Evolutionary conservation across 169 alveolate species (phyloP).

Genomic region (Cryptosporidium canis): DNA sequence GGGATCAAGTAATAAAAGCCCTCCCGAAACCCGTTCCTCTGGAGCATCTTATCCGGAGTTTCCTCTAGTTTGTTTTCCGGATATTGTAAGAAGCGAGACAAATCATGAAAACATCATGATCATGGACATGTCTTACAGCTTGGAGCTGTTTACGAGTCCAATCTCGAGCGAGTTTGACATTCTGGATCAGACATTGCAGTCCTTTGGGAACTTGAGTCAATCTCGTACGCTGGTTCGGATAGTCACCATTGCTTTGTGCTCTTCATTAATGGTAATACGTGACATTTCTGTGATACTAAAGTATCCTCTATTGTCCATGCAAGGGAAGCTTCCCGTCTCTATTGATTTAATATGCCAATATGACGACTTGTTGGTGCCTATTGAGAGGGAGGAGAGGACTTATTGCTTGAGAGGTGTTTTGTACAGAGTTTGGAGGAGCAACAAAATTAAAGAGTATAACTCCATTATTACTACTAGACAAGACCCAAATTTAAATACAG

Average conservation of each 20-base stretch:
- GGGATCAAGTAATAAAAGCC: too few species aligned
- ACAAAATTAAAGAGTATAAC: background rate
- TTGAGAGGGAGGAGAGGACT: slow-evolving; percentile 31
- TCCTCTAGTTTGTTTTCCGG: slow-evolving; percentile 62
- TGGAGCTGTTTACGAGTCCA: slow-evolving; percentile 67
- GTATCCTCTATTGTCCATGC: slow-evolving; percentile 48
- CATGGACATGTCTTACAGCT: slow-evolving; percentile 22
- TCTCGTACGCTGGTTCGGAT: slow-evolving; percentile 49
- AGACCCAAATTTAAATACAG: background rate
- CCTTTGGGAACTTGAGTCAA: slow-evolving; percentile 18
- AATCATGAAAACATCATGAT: background rate
- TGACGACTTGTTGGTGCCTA: slow-evolving; percentile 60
- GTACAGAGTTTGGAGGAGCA: slow-evolving; percentile 29
- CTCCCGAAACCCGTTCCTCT: background rate
- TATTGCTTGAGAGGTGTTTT: slow-evolving; percentile 48
- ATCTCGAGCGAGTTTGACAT: slow-evolving; percentile 63
- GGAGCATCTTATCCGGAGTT: background rate
- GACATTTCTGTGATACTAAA: slow-evolving; percentile 33
- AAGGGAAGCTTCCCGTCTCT: slow-evolving; percentile 30
- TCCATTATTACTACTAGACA: background rate
- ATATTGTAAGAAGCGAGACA: background rate
- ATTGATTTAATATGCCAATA: slow-evolving; percentile 46
- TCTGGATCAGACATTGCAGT: slow-evolving; percentile 31
- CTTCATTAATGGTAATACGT: slow-evolving; percentile 48
- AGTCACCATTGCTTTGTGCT: slow-evolving; percentile 50